Conservation (phyloP, 2,329 filamentous ascomycete species). For the Exophiala lecanii-corni region DNA sequence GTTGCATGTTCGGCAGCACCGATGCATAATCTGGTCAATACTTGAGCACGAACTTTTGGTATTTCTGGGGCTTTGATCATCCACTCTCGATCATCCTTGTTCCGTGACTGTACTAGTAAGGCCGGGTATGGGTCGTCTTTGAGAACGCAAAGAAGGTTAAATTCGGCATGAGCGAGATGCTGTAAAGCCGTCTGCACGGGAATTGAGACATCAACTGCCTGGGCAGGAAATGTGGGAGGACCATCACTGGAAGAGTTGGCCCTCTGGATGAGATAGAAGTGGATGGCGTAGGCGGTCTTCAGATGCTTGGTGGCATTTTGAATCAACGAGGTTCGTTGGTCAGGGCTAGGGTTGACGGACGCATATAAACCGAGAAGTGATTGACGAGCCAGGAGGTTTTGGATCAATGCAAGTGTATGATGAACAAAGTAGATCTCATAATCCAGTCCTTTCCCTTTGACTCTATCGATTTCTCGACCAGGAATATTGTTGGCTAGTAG, state of each 20-base stretch:
- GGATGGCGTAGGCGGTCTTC: conserved; percentile 72
- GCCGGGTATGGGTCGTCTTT: conserved; percentile 94
- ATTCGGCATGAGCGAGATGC: conserved; percentile 72
- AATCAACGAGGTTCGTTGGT: conserved; percentile 67
- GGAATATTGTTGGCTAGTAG: conserved; percentile 59
- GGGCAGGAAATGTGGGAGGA: conserved; percentile 21
- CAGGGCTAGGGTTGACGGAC: conserved; percentile 54
- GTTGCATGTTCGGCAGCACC: conserved; percentile 83
- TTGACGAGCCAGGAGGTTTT: conserved; percentile 67
- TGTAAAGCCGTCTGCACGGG: conserved; percentile 40
- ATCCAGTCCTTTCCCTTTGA: conserved; percentile 68
- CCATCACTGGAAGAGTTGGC: conserved; percentile 49
- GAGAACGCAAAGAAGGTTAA: conserved; percentile 80
- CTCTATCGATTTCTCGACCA: conserved; percentile 60
- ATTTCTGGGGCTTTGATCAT: conserved; percentile 90
- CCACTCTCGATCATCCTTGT: conserved; percentile 84
- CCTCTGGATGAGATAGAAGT: conserved; percentile 56
- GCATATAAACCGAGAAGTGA: conserved; percentile 71
- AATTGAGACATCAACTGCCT: conserved; percentile 43
- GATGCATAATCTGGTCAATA: conserved; percentile 83
- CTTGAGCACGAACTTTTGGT: conserved; percentile 78
- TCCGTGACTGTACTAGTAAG: conserved; percentile 73
- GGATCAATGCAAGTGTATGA: conserved; percentile 68
- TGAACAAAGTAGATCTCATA: conserved; percentile 79
- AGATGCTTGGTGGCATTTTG: conserved; percentile 71